Percentiles rank a stretch among this genome's conserved stretches.
phyloP scores from a whole-genome alignment of 2,329 filamentous ascomycete genomes.

The Arthrobotrys sphaeroides region DNA sequence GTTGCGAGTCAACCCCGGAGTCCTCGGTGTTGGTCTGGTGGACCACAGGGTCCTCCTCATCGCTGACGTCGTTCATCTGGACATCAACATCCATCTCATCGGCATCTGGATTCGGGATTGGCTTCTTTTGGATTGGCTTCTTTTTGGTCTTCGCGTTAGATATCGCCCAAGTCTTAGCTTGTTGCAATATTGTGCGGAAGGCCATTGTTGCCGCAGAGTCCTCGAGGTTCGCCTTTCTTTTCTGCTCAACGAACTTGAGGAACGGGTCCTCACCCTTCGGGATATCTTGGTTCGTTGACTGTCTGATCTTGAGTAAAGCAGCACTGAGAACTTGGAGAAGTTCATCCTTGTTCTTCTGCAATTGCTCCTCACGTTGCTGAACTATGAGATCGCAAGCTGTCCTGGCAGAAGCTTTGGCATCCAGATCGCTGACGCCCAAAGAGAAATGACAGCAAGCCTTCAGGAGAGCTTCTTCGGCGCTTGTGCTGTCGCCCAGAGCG shows the following conservation, averaged over 20 bases:
- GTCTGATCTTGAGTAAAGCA: constrained; percentile 32
- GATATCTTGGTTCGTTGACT: not conserved
- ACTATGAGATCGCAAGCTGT: constrained; percentile 60
- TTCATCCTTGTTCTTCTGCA: constrained; percentile 56
- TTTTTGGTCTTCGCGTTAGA: not conserved
- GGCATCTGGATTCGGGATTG: constrained; percentile 2
- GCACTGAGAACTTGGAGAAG: constrained; percentile 49
- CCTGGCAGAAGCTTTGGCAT: constrained; percentile 34
- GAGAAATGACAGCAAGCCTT: constrained; percentile 63
- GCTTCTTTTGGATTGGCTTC: too few species aligned
- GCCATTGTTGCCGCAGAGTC: constrained; percentile 25
- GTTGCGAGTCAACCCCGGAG: not conserved
- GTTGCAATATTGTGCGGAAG: constrained; percentile 29
- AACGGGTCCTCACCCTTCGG: constrained; percentile 22
- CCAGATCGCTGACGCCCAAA: constrained; percentile 31
- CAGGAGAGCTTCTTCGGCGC: constrained; percentile 67
- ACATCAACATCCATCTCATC: constrained; percentile 49
- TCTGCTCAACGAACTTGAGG: constrained; percentile 51
- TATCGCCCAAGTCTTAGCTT: constrained; percentile 34
- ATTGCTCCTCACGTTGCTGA: constrained; percentile 57
- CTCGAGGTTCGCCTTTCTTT: constrained; percentile 26
- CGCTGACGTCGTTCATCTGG: constrained; percentile 14
- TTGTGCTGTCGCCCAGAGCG: constrained; percentile 63
- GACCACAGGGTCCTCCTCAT: not conserved
- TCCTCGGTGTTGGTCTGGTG: not conserved